Evolutionary conservation across 495 filamentous ascomycete species (phyloP).

Genomic region (Penicillium canariense): DNA sequence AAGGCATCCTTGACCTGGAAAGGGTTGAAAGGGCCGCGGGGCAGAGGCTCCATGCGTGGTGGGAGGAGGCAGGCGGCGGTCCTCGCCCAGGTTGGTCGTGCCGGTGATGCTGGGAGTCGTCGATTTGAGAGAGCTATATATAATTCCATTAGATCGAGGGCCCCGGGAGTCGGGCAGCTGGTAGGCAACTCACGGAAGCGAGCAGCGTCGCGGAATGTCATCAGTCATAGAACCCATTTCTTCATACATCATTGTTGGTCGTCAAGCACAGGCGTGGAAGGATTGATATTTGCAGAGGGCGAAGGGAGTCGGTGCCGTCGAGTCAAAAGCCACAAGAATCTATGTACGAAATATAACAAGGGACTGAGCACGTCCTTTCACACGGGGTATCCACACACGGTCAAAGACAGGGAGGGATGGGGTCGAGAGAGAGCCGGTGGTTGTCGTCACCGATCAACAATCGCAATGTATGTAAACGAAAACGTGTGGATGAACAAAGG

Average conservation of each 20-base stretch:
- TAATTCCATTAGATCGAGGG: not conserved
- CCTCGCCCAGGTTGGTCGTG: slow-evolving; percentile 30
- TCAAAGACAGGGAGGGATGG: not conserved
- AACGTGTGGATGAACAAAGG: slow-evolving; percentile 13
- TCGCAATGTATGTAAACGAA: slow-evolving; percentile 24
- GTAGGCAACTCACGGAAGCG: slow-evolving; percentile 39
- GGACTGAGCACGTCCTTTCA: not conserved
- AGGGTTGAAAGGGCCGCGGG: slow-evolving; percentile 44
- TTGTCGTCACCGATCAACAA: slow-evolving; percentile 12
- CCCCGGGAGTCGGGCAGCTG: not conserved
- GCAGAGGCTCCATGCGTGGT: slow-evolving; percentile 42
- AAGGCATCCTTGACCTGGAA: slow-evolving; percentile 34
- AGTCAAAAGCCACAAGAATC: slow-evolving; percentile 4
- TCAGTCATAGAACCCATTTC: slow-evolving; percentile 34
- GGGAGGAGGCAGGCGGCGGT: slow-evolving; percentile 44
- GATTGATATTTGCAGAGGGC: slow-evolving; percentile 19
- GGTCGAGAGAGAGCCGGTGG: not conserved
- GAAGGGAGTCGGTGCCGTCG: slow-evolving; percentile 11
- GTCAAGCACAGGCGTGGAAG: slow-evolving; percentile 11
- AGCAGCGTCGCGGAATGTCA: slow-evolving; percentile 35
- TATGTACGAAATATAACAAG: slow-evolving; percentile 21
- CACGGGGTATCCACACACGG: slow-evolving; percentile 9
- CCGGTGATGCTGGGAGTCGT: slow-evolving; percentile 18
- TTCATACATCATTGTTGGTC: slow-evolving; percentile 32
- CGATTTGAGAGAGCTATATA: slow-evolving; percentile 20